These are phyloP conservation scores for Calonectria ilicicola DNA, from an alignment of 2,329 filamentous ascomycete species.

Conservation along the genomic window DNA sequence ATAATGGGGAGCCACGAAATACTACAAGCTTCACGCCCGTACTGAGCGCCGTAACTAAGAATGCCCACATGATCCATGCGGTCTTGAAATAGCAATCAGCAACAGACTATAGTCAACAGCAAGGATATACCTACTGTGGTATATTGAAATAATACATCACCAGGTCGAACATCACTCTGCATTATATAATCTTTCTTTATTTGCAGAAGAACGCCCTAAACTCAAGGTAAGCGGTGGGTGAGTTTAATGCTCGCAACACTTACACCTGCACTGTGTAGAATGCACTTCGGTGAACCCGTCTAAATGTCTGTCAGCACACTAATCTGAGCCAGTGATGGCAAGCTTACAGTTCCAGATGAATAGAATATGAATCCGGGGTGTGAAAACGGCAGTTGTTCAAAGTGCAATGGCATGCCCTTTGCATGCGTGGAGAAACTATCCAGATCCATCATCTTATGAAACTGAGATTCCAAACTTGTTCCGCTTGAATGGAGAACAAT, in stretches of 20 bases:
- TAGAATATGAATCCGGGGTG: slow-evolving; percentile 18
- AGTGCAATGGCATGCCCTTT: neutral
- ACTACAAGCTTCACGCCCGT: slow-evolving; percentile 7
- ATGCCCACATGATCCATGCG: slow-evolving; percentile 22
- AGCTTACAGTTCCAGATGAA: slow-evolving; percentile 9
- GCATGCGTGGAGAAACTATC: neutral
- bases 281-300: slow-evolving; percentile 15
- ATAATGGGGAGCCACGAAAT: slow-evolving; percentile 6
- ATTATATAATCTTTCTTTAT: slow-evolving; percentile 18
- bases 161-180: neutral
- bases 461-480: neutral
- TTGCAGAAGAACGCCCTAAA: slow-evolving; percentile 11
- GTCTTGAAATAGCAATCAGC: neutral
- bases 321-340: no score
- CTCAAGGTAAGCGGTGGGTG: neutral
- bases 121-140: neutral
- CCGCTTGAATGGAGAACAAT: neutral
- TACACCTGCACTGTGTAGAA: slow-evolving; percentile 11
- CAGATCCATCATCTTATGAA: neutral
- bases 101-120: no score
- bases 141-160: slow-evolving; percentile 14
- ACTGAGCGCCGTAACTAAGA: neutral
- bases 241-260: neutral
- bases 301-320: neutral
- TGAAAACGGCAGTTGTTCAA: slow-evolving; percentile 7